Conservation (phyloP, 2,329 filamentous ascomycete species). For the Uncinocarpus reesii region DNA sequence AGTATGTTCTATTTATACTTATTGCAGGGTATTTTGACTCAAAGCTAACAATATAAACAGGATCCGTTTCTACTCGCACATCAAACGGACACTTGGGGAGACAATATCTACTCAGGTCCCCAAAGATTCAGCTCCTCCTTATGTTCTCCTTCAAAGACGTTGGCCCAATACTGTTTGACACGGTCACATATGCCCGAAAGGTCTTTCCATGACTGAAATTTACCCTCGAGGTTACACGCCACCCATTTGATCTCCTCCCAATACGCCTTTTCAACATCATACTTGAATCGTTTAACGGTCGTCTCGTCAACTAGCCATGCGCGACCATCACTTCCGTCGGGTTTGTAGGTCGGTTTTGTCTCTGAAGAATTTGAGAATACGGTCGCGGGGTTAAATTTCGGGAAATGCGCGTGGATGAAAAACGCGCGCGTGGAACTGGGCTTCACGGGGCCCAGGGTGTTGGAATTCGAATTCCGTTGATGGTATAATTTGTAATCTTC, state of each 20-base stretch:
- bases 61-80: too few species aligned
- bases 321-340: slow-evolving; percentile 29
- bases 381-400: slow-evolving; percentile 33
- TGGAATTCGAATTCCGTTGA: slow-evolving; percentile 26
- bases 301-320: slow-evolving; percentile 30
- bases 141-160: slow-evolving; percentile 8
- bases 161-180: slow-evolving; percentile 17
- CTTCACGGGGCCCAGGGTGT: neutral
- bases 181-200: slow-evolving; percentile 18
- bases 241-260: slow-evolving; percentile 36
- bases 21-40: too few species aligned
- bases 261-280: slow-evolving; percentile 30
- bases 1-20: too few species aligned
- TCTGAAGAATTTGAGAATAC: slow-evolving; percentile 30
- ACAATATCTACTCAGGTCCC: neutral
- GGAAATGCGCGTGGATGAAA: slow-evolving; percentile 33
- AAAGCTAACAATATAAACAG: neutral
- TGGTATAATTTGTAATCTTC: slow-evolving; percentile 30
- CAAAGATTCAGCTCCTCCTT: slow-evolving; percentile 1
- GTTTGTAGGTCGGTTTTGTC: slow-evolving; percentile 28
- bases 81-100: too few species aligned
- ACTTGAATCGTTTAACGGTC: slow-evolving; percentile 28
- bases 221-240: slow-evolving; percentile 28
- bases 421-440: slow-evolving; percentile 25
- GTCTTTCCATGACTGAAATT: slow-evolving; percentile 28